Percentiles rank a stretch among this genome's conserved stretches.
phyloP scores from a whole-genome alignment of 192 early-diverging fungal species.

The Dispira parvispora region DNA sequence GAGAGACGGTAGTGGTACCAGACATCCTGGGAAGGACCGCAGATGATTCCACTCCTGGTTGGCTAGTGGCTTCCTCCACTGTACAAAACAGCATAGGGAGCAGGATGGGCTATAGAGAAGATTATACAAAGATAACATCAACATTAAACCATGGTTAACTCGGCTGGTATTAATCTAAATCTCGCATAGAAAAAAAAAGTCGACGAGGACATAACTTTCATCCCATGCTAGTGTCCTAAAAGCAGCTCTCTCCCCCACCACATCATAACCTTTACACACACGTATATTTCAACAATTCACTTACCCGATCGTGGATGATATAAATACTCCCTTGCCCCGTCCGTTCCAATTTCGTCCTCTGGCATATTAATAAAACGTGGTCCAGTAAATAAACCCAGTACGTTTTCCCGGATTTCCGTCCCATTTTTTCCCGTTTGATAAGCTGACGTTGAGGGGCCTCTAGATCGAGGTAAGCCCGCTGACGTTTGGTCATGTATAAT shows the following conservation, averaged over 20 bases:
- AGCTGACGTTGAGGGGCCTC: background rate
- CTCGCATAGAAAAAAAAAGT: background rate
- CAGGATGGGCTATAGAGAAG: too few relatives aligned
- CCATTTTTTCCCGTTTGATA: background rate
- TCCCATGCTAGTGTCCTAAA: background rate
- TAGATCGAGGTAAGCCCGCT: constrained; percentile 1
- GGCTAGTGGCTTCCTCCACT: too few relatives aligned
- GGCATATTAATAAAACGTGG: background rate
- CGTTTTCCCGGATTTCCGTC: background rate
- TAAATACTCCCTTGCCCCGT: background rate
- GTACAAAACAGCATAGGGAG: too few relatives aligned
- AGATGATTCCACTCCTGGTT: too few relatives aligned
- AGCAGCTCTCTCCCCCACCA: background rate
- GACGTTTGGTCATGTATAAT: background rate
- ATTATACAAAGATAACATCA: too few relatives aligned
- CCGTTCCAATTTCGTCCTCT: background rate
- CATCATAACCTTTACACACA: background rate
- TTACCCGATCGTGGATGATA: background rate
- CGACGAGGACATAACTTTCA: background rate
- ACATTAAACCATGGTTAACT: too few relatives aligned
- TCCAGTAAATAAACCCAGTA: background rate
- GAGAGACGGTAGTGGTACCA: too few relatives aligned
- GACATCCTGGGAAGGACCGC: too few relatives aligned
- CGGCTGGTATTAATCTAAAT: too few relatives aligned
- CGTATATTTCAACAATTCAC: background rate